Base-by-base conservation (phyloP, 1,139 yeast species). In the Arxiozyma telluris region DNA sequence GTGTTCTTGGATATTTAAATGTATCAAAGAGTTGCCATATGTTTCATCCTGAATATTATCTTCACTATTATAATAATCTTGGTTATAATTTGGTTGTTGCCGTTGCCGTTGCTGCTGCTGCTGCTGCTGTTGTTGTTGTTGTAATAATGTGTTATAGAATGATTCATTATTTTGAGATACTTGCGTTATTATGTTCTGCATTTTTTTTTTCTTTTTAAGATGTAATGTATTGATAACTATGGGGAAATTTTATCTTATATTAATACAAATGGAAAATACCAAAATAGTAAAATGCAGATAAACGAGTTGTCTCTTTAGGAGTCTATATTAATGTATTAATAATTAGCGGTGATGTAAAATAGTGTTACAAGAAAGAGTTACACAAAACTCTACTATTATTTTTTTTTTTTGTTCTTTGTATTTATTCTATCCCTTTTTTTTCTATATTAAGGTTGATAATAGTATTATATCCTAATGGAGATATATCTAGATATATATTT, bases 1-100 rank as follows among this genome's bases (percentile, higher is more conserved):
- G 18, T 70, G 72, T 18, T 93, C 95, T 52, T 96, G 78, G 50
- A 89, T 78, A 62, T 87, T 82, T 67, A 90, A 76, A 62, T 79
- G 82, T 54, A 88, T 85, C 59, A 80, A 78, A 22, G 87, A 80
- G 66, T 82, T 81, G 61, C 77, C 59, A 42, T 55, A 54, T 12
- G 51, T 81, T 61, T 82, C 86, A 39, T 59, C 61, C 49, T 77
- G 76, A 34, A 44, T 47, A 22, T n/a, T 42, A 23, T 48, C 44
- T 12, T 45, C 15, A 22, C 69, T 68, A 22, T 63, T 61, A 50
- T 61, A 57, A 50, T 59, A 59, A 79, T 79, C 68, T 84, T 87
- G 57, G 72, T 67, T 20, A 68, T 71, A 17, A 88, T 94, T 51
- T 94, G 75, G 54, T 84, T 78, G 65, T 82, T 81, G 70, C 85